Evolutionary conservation across 495 filamentous ascomycete species (phyloP).

Genomic region (Aspergillus sclerotioniger): DNA sequence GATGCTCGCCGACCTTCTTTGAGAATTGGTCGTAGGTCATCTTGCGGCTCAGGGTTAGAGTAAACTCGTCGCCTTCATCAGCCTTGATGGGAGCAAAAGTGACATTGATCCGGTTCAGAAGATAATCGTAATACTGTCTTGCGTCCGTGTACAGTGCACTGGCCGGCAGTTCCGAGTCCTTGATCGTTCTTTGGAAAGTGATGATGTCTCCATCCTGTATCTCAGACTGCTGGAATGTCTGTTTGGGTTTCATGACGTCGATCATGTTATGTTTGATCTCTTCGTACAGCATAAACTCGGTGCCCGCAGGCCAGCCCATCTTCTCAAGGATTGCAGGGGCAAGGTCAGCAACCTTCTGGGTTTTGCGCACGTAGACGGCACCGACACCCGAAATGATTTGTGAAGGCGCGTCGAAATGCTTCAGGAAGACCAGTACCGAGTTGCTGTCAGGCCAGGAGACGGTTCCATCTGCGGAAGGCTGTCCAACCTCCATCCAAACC

Average conservation of each 20-base stretch:
- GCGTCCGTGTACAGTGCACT: constrained; percentile 61
- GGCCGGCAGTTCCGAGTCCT: constrained; percentile 57
- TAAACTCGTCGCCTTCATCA: constrained; percentile 57
- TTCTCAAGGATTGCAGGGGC: constrained; percentile 71
- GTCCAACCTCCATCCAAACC: constrained; percentile 79
- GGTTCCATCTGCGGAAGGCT: constrained; percentile 63
- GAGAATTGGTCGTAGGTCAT: constrained; percentile 88
- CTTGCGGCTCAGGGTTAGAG: constrained; percentile 74
- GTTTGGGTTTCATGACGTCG: constrained; percentile 86
- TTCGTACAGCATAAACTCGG: constrained; percentile 73
- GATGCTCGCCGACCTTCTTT: constrained; percentile 77
- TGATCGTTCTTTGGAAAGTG: constrained; percentile 74
- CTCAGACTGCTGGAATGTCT: constrained; percentile 83
- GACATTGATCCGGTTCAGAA: constrained; percentile 77
- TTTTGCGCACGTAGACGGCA: constrained; percentile 81
- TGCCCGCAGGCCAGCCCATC: constrained; percentile 79
- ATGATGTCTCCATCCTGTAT: constrained; percentile 98
- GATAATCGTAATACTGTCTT: constrained; percentile 85
- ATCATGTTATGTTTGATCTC: constrained; percentile 99
- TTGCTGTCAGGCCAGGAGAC: constrained; percentile 65
- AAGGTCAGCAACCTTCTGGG: constrained; percentile 85
- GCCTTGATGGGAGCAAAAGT: constrained; percentile 41
- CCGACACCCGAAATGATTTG: constrained; percentile 75
- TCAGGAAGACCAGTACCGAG: constrained; percentile 83
- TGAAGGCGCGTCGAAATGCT: constrained; percentile 76